Evolutionary conservation across 1,284 basidiomycete genomes (phyloP), one percentile per base, ranked within the genome.

Genomic region (Apiotrichum sp.): DNA sequence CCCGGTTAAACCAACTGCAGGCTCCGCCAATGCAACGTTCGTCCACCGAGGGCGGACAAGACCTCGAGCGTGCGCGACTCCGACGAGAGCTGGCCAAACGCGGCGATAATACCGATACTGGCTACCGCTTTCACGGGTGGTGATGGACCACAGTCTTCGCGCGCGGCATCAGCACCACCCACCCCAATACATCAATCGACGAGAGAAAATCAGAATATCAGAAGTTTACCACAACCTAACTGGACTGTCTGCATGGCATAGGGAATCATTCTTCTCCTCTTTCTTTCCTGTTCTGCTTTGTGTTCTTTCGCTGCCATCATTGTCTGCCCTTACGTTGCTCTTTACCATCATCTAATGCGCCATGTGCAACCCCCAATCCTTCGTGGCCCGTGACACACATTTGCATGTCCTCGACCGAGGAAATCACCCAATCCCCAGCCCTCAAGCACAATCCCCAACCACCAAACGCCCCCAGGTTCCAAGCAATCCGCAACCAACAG

Each of bases 51-150:
- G 69, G 68, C 6, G 31, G 31, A 6, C 53, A 57, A 13, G 59
- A 63, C 9, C 32, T 51, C 34, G 58, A 55, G 47, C 59, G 56
- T 6, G 64, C 60, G 43, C 39, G 63, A 16, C 53, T 62, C 33
- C 60, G 56, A 47, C 55, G 61, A 33, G 66, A 68, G 52, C 52
- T 68, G 41, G 60, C 58, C 7, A 62, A 60, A 49, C 47, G 67
- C 32, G 58, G 56, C 44, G 63, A 66, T 42, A 56, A 57, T 11
- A 64, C 61, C 32, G 69, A 73, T 55, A 68, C 65, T 14, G 66
- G 69, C 55, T 74, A 73, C 62, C 57, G 73, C 22, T 55, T 57
- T 16, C 73, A 74, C 61, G 73, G 73, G n/a, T 74, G 73, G 73
- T 74, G 49, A 32, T 10, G 29, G 6, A 4, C 29, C 7, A 43